Evolutionary conservation across 768 basidiomycete species (phyloP).

Genomic region (Podaxis sp.): DNA sequence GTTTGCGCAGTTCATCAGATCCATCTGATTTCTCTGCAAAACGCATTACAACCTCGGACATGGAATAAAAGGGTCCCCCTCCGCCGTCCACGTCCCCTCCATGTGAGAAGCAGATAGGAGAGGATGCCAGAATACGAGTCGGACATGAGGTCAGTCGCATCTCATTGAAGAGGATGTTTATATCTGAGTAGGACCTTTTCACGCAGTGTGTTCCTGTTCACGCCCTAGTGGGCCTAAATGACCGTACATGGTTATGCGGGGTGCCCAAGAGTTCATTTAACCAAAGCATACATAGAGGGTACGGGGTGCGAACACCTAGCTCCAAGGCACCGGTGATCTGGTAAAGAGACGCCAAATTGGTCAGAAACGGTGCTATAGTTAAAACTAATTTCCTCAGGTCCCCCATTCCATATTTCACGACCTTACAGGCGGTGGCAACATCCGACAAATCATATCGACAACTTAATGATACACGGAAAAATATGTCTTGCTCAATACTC

Average conservation of each 20-base stretch:
- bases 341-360: conserved; percentile 14
- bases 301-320: not conserved
- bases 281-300: not conserved
- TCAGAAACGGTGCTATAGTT: conserved; percentile 17
- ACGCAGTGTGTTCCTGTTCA: not conserved
- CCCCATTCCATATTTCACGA: not conserved
- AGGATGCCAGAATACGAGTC: not conserved
- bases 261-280: not conserved
- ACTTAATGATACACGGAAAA: conserved; percentile 6
- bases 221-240: too few relatives aligned
- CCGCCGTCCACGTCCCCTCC: not conserved
- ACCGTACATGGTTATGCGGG: too few relatives aligned
- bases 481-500: not conserved
- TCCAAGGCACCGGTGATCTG: conserved; percentile 18
- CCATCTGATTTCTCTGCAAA: not conserved
- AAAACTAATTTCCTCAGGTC: not conserved
- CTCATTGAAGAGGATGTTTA: not conserved
- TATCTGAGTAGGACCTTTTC: not conserved
- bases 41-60: not conserved
- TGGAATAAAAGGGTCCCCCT: not conserved
- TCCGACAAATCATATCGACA: conserved; percentile 1
- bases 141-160: not conserved
- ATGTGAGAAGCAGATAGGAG: not conserved
- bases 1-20: conserved; percentile 11
- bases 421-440: not conserved